Evolutionary conservation across 768 basidiomycete species (phyloP).

Genomic region (Calocera viscosa): DNA sequence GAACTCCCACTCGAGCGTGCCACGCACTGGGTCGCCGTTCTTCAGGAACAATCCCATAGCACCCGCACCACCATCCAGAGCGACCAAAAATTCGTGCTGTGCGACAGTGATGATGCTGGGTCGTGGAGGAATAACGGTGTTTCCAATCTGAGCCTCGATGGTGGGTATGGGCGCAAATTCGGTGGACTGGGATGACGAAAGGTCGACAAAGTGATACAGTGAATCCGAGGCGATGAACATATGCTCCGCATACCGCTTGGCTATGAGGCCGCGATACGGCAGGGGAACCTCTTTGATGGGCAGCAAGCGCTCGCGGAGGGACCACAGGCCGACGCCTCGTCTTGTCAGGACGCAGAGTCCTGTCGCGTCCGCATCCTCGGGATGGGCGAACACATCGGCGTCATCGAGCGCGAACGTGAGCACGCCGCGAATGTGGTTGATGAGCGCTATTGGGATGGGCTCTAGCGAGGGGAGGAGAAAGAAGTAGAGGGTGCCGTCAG

Average conservation of each 20-base stretch:
- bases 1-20: slow-evolving; percentile 73
- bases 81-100: slow-evolving; percentile 69
- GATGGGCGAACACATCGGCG: slow-evolving; percentile 30
- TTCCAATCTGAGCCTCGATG: slow-evolving; percentile 32
- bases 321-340: slow-evolving; percentile 47
- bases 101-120: slow-evolving; percentile 66
- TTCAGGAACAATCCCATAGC: slow-evolving; percentile 82
- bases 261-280: slow-evolving; percentile 25
- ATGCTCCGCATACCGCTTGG: slow-evolving; percentile 46
- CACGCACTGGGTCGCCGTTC: slow-evolving; percentile 77
- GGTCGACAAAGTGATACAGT: slow-evolving; percentile 66
- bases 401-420: slow-evolving; percentile 75
- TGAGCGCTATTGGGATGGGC: slow-evolving; percentile 41
- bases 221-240: slow-evolving; percentile 65
- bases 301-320: slow-evolving; percentile 48
- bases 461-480: slow-evolving; percentile 73
- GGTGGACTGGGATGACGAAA: slow-evolving; percentile 55
- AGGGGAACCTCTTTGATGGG: slow-evolving; percentile 42
- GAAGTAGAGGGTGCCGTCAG: slow-evolving; percentile 51
- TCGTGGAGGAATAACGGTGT: slow-evolving; percentile 33
- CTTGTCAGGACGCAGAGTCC: slow-evolving; percentile 67
- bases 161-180: slow-evolving; percentile 73
- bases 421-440: slow-evolving; percentile 72
- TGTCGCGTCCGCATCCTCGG: slow-evolving; percentile 38
- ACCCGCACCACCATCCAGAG: slow-evolving; percentile 69